Evolutionary conservation across 2,329 filamentous ascomycete genomes (phyloP), one percentile per base, ranked within the genome.

Genomic region (Aspergillus pseudoterreus): DNA sequence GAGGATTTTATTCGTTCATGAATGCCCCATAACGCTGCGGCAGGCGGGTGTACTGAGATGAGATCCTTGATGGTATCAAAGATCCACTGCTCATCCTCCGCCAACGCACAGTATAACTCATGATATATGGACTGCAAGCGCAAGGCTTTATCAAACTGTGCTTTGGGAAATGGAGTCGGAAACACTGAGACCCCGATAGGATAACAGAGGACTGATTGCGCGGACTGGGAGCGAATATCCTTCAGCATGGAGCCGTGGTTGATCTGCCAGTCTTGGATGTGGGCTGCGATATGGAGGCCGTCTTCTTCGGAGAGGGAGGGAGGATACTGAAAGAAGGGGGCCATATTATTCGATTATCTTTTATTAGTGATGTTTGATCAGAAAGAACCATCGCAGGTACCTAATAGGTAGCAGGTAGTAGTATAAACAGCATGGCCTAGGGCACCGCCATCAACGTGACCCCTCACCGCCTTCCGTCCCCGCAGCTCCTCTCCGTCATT

Each of bases 41-140:
- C 60, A 14, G 77, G 62, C 4, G 60, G 60, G 30, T 75, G 71
- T 3, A 61, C 57, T 10, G 65, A 56, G 6, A 70, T 59, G 6
- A 75, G 52, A 15, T 68, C 61, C 21, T 56, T 49, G 2, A 74
- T 63, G 0, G 65, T 59, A 4, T 56, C 45, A 15, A 62, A 59
- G 1, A 76, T 62, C 71, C 71, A 75, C 1, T 60, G 53, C 22
- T 69, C 64, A 57, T 76, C 71, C 41, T 67, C 61, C 2, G 57
- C 84, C 73, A 67, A 82, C 73, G 51, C 82, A 74, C 69, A 59
- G 47, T 75, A 76, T 3, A 75, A 63, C 78, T 83, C 61, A 75
- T 80, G 61, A 78, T 78, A 75, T 79, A 83, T 66, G 74, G 79
- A 69, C 82, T 86, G 67, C 72, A 87, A 58, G 72, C 79, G 52